phyloP scores from a whole-genome alignment of 2,329 filamentous ascomycete species.

The Ophiostoma tasmaniense region DNA sequence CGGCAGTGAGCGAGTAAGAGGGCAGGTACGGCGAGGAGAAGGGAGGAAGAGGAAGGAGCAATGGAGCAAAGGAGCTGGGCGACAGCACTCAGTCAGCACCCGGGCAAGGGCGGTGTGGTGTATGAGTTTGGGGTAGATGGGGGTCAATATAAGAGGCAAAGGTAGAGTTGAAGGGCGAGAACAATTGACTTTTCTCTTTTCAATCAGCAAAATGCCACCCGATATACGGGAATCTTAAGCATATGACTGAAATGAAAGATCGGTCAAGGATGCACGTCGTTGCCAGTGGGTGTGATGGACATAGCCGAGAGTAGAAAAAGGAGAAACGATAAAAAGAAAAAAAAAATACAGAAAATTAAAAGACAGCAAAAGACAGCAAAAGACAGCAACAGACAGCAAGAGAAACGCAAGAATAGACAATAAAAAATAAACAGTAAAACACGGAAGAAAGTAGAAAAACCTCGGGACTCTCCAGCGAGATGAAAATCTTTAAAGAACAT shows the following conservation, averaged over 20 bases:
- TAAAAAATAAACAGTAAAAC: background rate
- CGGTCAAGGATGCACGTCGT: background rate
- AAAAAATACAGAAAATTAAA: background rate
- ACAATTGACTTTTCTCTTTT: background rate
- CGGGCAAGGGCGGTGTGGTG: constrained; percentile 6
- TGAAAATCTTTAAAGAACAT: background rate
- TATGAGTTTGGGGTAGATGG: background rate
- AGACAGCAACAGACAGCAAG: background rate
- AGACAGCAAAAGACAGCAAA: background rate
- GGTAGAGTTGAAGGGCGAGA: background rate
- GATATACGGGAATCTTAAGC: background rate
- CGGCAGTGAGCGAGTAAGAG: background rate
- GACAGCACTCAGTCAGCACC: background rate
- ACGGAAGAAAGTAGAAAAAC: background rate
- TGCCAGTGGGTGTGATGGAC: background rate
- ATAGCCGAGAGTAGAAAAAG: background rate
- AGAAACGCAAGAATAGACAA: background rate
- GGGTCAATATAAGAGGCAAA: background rate
- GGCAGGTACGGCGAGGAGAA: background rate
- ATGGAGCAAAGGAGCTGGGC: background rate
- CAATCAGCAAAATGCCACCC: background rate
- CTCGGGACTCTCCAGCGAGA: background rate
- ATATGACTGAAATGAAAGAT: background rate
- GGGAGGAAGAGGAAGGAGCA: background rate
- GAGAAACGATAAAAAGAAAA: background rate